phyloP scores from a whole-genome alignment of 2,329 filamentous ascomycete species.

The Diplocarpon mali region DNA sequence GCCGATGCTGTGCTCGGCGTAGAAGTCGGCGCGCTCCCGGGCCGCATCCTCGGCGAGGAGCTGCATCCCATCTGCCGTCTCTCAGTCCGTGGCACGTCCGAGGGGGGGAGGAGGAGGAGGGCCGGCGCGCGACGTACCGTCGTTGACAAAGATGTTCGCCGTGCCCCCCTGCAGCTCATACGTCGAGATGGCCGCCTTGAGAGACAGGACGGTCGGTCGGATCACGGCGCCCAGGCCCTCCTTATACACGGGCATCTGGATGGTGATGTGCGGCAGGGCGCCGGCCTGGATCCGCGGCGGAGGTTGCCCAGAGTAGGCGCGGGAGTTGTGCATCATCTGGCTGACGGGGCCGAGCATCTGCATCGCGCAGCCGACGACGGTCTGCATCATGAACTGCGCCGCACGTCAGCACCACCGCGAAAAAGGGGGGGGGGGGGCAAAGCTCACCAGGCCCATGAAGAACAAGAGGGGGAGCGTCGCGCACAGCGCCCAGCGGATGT shows the following conservation, averaged over 20 bases:
- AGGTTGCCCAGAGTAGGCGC: slow-evolving; percentile 68
- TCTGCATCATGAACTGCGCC: slow-evolving; percentile 57
- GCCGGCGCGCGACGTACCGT: slow-evolving; percentile 28
- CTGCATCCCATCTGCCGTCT: slow-evolving; percentile 50
- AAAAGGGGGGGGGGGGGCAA: not conserved
- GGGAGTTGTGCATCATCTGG: slow-evolving; percentile 65
- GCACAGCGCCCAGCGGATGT: not conserved
- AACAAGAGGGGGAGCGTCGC: not conserved
- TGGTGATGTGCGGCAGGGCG: slow-evolving; percentile 61
- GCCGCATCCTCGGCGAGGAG: slow-evolving; percentile 49
- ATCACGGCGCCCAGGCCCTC: slow-evolving; percentile 69
- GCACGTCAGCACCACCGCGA: not conserved
- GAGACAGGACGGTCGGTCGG: slow-evolving; percentile 62
- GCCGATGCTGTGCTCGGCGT: slow-evolving; percentile 57
- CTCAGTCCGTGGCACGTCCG: no score
- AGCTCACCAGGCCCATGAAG: not conserved
- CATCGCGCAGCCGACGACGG: slow-evolving; percentile 63
- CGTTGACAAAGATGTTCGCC: slow-evolving; percentile 67
- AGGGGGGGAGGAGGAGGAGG: no score
- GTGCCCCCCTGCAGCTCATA: slow-evolving; percentile 71
- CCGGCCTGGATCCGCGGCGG: slow-evolving; percentile 47
- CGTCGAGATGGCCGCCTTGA: slow-evolving; percentile 67
- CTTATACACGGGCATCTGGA: slow-evolving; percentile 84
- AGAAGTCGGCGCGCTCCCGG: slow-evolving; percentile 55
- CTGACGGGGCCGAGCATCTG: slow-evolving; percentile 67